Evolutionary conservation across 345 rosid genomes (phyloP), one percentile per base, ranked within the genome.

Genomic region (Carallia pectinifolia): DNA sequence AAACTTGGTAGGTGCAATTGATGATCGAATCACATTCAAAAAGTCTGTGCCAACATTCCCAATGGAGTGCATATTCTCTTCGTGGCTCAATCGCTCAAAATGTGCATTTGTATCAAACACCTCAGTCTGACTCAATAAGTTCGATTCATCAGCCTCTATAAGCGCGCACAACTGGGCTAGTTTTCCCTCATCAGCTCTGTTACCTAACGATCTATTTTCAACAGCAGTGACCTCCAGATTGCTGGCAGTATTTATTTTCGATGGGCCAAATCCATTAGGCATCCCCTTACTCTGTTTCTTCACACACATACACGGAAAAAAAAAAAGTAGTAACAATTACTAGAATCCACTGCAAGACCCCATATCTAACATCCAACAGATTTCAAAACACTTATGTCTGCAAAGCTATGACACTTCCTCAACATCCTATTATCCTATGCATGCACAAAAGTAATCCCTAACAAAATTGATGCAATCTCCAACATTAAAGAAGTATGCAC

Each of bases 81-180:
- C 90, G 65, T 74, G 79, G 76, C 79, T 85, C 29, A 81, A 80
- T 75, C 78, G 79, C 9, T 69, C 81, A 53, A 73, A 60, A 53
- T 77, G 73, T 64, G 74, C 67, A 80, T 61, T 78, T 61, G 71
- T 55, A 63, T 83, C 83, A 69, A 64, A 68, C 63, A 77, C 85
- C 55, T 73, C 85, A 61, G 82, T 50, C 62, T 83, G 87, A 76
- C 80, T 66, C 76, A 80, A 77, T 73, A 84, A 64, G 71, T 68
- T 79, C 6, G 84, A 77, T 80, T 84, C 88, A 54, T 60, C 79
- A 54, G 87, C 77, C 66, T 83, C 87, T 79, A 80, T 70, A 58
- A 84, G 61, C 66, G 72, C 81, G 77, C 83, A 78, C 61, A 87
- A 73, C 66, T 85, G 87, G 30, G 77, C 37, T 58, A 79, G 62